Base-by-base conservation (phyloP, 176 grass and related monocot species). In the Paspalum vaginatum region DNA sequence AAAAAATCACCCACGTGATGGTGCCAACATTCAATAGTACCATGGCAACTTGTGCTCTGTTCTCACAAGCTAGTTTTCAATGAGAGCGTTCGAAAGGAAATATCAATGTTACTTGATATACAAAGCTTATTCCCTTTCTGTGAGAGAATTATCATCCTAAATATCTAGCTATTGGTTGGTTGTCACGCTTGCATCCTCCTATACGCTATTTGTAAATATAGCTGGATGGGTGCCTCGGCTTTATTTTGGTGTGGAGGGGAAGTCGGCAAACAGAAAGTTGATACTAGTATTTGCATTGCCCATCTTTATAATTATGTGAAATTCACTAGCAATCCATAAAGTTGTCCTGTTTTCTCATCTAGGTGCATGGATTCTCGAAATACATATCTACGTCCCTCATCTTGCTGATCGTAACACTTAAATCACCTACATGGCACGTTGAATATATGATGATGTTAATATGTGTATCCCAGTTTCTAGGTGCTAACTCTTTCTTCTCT, bases 211-310 rank as follows among this genome's bases (percentile, higher is more conserved):
- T 54, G 27, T 37, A 52, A 20, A 72, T 26, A 26, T 45, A 13
- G 32, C 53, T 4, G 15, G 41, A 60, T 45, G 40, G 21, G 8
- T 76, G 39, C 73, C 65, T 44, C 9, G 4, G 21, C 5, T 58
- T 53, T 25, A 45, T 68, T 68, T 16, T 71, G 40, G 40, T 60
- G 41, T 14, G 1, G 22, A 37, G 0, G 13, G 4, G 17, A 73
- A 22, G 25, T 73, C 2, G 27, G 44, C 72, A 64, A 55, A 38
- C 8, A 56, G 17, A 27, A 8, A 40, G 5, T 37, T 57, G 58
- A 61, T 40, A 70, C n/a, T n/a, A n/a, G n/a, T n/a, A n/a, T 62
- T 77, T 77, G 7, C 27, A 37, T 62, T 61, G 43, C 44, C 62
- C 18, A 1, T 81, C 17, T 50, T 38, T 39, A 16, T 2, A 32